A percentile compares a stretch with the other conserved stretches of the same genome.
Conservation (phyloP, 805 yeast genomes). For the Candida boleticola region DNA sequence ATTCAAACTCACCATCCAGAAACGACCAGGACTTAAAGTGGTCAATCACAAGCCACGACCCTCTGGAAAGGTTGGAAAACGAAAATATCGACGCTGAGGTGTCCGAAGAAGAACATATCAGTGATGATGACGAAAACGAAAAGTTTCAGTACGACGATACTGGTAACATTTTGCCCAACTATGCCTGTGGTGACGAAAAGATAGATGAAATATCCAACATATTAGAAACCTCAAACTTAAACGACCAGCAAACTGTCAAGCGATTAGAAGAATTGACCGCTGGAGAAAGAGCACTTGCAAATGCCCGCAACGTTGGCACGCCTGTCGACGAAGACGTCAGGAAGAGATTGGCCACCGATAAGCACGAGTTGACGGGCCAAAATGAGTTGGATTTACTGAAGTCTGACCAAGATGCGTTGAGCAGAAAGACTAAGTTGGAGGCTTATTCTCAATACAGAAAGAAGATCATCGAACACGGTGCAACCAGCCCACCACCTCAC, state of each 20-base stretch:
- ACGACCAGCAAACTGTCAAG: conserved; percentile 48
- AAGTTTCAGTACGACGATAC: conserved; percentile 62
- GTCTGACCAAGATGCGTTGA: conserved; percentile 46
- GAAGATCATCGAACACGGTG: conserved; percentile 58
- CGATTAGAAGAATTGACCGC: conserved; percentile 56
- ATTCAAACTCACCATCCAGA: conserved; percentile 35
- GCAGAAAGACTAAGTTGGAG: conserved; percentile 50
- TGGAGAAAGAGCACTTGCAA: conserved; percentile 56
- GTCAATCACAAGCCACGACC: conserved; percentile 72
- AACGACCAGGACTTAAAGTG: conserved; percentile 51
- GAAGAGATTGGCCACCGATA: conserved; percentile 31
- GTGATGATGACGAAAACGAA: conserved; percentile 56
- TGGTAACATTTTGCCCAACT: conserved; percentile 57
- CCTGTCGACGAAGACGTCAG: conserved; percentile 32
- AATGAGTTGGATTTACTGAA: conserved; percentile 41
- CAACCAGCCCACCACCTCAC: conserved; percentile 22
- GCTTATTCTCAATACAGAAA: conserved; percentile 58
- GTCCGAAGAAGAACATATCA: conserved; percentile 60
- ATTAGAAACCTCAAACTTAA: conserved; percentile 38
- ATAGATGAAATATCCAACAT: conserved; percentile 36
- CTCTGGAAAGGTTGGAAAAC: conserved; percentile 57
- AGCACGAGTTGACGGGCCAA: conserved; percentile 41
- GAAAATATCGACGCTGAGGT: conserved; percentile 24
- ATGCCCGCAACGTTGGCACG: conserved; percentile 47
- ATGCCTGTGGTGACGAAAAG: conserved; percentile 44